These are phyloP conservation scores for Talaromyces marneffei DNA, from an alignment of 2,329 filamentous ascomycete genomes.

Conservation along the genomic window DNA sequence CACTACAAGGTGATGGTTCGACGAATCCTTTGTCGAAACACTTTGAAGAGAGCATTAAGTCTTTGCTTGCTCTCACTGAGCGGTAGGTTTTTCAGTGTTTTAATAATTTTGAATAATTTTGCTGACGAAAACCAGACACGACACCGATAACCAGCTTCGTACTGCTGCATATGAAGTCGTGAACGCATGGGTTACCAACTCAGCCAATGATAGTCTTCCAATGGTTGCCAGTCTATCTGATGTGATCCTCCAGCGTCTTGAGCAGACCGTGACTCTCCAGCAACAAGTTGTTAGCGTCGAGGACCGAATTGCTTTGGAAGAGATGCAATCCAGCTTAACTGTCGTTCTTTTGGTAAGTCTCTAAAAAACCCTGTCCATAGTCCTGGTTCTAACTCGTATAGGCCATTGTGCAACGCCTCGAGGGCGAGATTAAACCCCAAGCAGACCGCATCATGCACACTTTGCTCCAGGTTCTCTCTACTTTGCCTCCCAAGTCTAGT, in stretches of 20 bases:
- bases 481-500: slow-evolving; percentile 76
- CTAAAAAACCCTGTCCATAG: not conserved
- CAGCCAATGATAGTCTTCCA: slow-evolving; percentile 76
- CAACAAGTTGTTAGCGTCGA: slow-evolving; percentile 93
- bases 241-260: slow-evolving; percentile 82
- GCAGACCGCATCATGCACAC: slow-evolving; percentile 92
- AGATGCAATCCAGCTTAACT: slow-evolving; percentile 94
- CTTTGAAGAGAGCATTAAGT: slow-evolving; percentile 86
- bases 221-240: slow-evolving; percentile 77
- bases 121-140: slow-evolving; percentile 41
- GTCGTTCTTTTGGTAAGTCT: slow-evolving; percentile 67
- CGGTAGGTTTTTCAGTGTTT: slow-evolving; percentile 43
- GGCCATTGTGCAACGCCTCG: slow-evolving; percentile 83
- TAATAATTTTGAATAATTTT: not conserved
- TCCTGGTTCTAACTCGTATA: slow-evolving; percentile 19
- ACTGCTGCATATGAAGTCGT: slow-evolving; percentile 97
- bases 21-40: slow-evolving; percentile 81
- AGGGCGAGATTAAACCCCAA: slow-evolving; percentile 83
- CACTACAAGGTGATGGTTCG: slow-evolving; percentile 72
- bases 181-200: slow-evolving; percentile 86
- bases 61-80: slow-evolving; percentile 78
- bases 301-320: slow-evolving; percentile 89
- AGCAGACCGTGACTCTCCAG: slow-evolving; percentile 84
- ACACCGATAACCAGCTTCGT: slow-evolving; percentile 80
- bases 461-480: slow-evolving; percentile 72